These are phyloP conservation scores for Citropsis articulata DNA, from an alignment of 345 rosid genomes.

Conservation along the genomic window DNA sequence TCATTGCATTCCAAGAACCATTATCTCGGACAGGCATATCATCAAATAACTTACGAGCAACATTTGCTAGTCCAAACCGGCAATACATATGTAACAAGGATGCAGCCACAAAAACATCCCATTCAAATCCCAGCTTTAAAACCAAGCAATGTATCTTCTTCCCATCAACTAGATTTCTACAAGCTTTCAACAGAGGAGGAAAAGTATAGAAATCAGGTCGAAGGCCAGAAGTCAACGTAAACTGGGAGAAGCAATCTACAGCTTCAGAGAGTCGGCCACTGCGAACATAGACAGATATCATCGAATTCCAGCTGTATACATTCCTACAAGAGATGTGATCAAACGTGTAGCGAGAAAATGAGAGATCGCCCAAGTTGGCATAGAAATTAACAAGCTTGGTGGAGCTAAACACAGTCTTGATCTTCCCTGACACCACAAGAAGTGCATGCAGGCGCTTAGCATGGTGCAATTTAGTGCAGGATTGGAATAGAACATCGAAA, in stretches of 20 bases:
- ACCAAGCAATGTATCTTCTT: conserved; percentile 49
- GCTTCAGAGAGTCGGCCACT: conserved; percentile 30
- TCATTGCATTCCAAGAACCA: conserved; percentile 68
- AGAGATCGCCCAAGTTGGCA: conserved; percentile 34
- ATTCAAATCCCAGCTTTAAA: conserved; percentile 53
- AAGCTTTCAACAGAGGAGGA: conserved; percentile 57
- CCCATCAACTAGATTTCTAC: conserved; percentile 42
- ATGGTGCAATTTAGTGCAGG: conserved; percentile 31
- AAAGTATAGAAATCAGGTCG: conserved; percentile 63
- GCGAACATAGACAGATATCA: conserved; percentile 51
- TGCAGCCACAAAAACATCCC: conserved; percentile 60
- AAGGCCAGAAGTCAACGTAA: conserved; percentile 41
- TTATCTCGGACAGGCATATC: conserved; percentile 47
- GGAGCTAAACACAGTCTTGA: conserved; percentile 23
- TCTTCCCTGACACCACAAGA: conserved; percentile 40
- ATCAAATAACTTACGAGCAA: conserved; percentile 45
- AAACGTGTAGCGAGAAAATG: conserved; percentile 32
- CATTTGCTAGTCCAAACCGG: conserved; percentile 29
- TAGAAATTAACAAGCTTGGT: conserved; percentile 48
- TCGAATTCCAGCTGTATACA: conserved; percentile 58
- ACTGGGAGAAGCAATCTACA: conserved; percentile 39
- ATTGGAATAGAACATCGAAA: conserved; percentile 34
- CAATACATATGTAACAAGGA: conserved; percentile 55
- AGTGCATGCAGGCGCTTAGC: conserved; percentile 43
- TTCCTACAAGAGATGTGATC: conserved; percentile 36